Percentiles rank a stretch among this genome's conserved stretches.
Evolutionary conservation across 106 monocot species (phyloP).

Genomic region (Apostasia ramifera): DNA sequence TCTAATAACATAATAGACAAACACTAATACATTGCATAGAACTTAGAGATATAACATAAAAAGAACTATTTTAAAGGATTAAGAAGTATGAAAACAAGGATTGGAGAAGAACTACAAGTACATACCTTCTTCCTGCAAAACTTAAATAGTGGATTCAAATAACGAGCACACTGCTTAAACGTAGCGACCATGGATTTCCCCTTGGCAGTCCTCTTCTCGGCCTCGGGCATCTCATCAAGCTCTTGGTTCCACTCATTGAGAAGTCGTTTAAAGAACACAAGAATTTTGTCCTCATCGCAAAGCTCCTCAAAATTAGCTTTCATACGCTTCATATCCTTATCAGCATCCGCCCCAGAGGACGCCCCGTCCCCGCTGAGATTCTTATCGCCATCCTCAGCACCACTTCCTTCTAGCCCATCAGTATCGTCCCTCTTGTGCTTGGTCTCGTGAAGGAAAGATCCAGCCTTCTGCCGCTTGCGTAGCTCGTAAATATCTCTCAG

Average conservation of each 20-base stretch:
- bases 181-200: conserved; percentile 92
- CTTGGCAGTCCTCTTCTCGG: conserved; percentile 75
- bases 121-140: conserved; percentile 95
- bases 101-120: neutral
- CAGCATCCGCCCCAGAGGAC: conserved; percentile 49
- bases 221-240: conserved; percentile 71
- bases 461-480: conserved; percentile 82
- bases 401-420: conserved; percentile 26
- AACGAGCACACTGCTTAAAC: conserved; percentile 92
- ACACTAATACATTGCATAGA: neutral
- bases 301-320: conserved; percentile 68
- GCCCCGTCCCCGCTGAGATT: conserved; percentile 43
- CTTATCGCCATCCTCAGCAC: conserved; percentile 43
- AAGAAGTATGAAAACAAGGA: neutral
- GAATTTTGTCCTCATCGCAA: conserved; percentile 92
- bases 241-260: conserved; percentile 93
- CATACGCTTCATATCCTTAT: conserved; percentile 78
- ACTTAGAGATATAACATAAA: neutral
- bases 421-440: conserved; percentile 43
- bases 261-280: conserved; percentile 89
- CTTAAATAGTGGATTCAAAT: conserved; percentile 84
- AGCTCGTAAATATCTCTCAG: conserved; percentile 90
- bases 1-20: no score
- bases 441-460: conserved; percentile 15
- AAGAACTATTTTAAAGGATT: neutral